Evolutionary conservation across 108 stramenopile genomes (phyloP), one percentile per base, ranked within the genome.

Genomic region (Aurantiochytrium sp.): DNA sequence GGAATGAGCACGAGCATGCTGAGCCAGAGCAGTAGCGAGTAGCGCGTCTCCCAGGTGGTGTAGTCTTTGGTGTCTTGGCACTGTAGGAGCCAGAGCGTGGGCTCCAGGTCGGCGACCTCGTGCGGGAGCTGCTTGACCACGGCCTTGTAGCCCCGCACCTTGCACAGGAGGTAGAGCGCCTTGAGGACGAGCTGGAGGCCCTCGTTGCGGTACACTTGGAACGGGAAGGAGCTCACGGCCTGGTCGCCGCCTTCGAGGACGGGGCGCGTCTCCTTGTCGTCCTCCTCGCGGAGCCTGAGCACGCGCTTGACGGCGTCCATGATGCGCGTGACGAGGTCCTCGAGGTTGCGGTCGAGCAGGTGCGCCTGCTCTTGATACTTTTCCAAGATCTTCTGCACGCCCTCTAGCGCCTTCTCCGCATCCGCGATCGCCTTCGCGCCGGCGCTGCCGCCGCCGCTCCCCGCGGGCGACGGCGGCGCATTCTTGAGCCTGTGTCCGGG

Each of bases 11-110:
- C 94, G 36, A 99, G 91, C 86, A 97, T 96, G 34, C 92, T 93
- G 91, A 99, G 89, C 99, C 99, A 99, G 54, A 96, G 93, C 91
- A 98, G 93, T n/a, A 98, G 90, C n/a, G 92, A 87, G 89, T 98
- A 98, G 0, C 96, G 87, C 15, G 95, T 94, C 92, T 97, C 95
- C 99, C 99, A 99, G 4, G 88, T 73, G 55, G 95, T 87, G 30
- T 93, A 89, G 55, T 92, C 93, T 12, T 87, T 89, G 12, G 55
- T 31, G 87, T 93, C 91, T 86, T 92, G 91, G 55, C 89, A 91
- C 36, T 91, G 87, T 55, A 97, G 89, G 27, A 94, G 90, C n/a
- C 88, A 55, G 37, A 97, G 89, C 4, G 95, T 93, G 10, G 96
- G 94, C 88, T 98, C 97, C 22, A 99, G 93, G 93, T 97, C 95